These are phyloP conservation scores for Kazachstania kunashirensis DNA, from an alignment of 805 yeast genomes.

Conservation along the genomic window DNA sequence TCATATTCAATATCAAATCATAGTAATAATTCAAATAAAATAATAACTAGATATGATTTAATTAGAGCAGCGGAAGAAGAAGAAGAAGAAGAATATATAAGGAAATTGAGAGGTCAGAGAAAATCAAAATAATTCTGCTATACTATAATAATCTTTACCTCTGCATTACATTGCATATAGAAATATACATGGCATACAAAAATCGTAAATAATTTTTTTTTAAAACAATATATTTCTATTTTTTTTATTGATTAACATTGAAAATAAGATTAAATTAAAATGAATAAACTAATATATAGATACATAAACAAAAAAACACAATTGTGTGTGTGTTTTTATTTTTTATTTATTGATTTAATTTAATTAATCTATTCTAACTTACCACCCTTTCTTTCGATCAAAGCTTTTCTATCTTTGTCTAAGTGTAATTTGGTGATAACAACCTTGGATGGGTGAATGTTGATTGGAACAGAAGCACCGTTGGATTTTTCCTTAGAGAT, in stretches of 20 bases:
- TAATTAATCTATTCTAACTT: slow-evolving; percentile 62
- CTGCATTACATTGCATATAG: too few species aligned
- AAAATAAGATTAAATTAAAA: too few species aligned
- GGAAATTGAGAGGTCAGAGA: background rate
- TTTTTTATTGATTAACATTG: too few species aligned
- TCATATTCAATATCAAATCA: slow-evolving; percentile 5
- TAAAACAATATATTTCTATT: too few species aligned
- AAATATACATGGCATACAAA: too few species aligned
- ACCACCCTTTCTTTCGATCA: slow-evolving; percentile 96
- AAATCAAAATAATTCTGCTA: background rate
- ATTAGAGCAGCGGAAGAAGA: slow-evolving; percentile 13
- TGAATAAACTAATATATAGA: too few species aligned
- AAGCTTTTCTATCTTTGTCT: slow-evolving; percentile 97
- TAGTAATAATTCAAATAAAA: slow-evolving; percentile 2
- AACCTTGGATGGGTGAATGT: slow-evolving; percentile 96
- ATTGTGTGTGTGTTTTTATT: too few species aligned
- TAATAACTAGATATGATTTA: slow-evolving; percentile 19
- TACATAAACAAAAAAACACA: too few species aligned
- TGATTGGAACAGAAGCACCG: slow-evolving; percentile 94
- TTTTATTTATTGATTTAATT: too few species aligned
- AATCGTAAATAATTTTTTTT: too few species aligned
- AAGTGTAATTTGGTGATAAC: slow-evolving; percentile 96
- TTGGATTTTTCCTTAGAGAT: slow-evolving; percentile 92
- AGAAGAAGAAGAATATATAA: background rate
- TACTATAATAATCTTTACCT: too few species aligned